Evolutionary conservation across 805 yeast species (phyloP).

Genomic region (Saturnispora mendoncae): DNA sequence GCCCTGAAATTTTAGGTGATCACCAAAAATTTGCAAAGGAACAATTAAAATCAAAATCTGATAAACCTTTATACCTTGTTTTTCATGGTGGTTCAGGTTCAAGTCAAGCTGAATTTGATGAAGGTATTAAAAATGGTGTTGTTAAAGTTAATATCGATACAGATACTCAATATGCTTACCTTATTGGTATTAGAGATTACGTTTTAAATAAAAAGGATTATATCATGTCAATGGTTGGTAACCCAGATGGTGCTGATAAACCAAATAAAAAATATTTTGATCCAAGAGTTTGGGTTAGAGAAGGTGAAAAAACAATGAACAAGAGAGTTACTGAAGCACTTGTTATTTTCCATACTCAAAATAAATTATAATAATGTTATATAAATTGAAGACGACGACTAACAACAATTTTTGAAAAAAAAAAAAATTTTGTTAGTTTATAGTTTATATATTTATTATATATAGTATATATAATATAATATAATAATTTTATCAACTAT

Average conservation of each 20-base stretch:
- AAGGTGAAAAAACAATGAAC: slow-evolving; percentile 98
- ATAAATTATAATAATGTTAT: slow-evolving; percentile 37
- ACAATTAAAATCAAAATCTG: slow-evolving; percentile 42
- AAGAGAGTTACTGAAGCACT: slow-evolving; percentile 79
- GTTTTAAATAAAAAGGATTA: slow-evolving; percentile 94
- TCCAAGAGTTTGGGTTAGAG: slow-evolving; percentile 99
- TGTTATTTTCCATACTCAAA: slow-evolving; percentile 73
- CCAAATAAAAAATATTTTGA: slow-evolving; percentile 99
- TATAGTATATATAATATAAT: too few relatives aligned
- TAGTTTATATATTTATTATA: too few relatives aligned
- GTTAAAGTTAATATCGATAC: slow-evolving; percentile 99
- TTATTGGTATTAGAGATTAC: slow-evolving; percentile 95
- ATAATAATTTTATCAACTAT: too few relatives aligned
- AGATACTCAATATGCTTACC: slow-evolving; percentile 97
- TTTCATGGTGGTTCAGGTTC: slow-evolving; percentile 99
- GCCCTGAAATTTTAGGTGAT: slow-evolving; percentile 88
- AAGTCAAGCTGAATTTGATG: slow-evolving; percentile 79
- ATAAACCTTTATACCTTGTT: slow-evolving; percentile 82
- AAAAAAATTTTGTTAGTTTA: too few relatives aligned
- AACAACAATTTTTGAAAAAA: too few relatives aligned
- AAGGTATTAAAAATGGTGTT: slow-evolving; percentile 88
- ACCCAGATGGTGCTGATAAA: slow-evolving; percentile 98
- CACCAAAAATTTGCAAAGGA: slow-evolving; percentile 86
- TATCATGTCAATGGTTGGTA: slow-evolving; percentile 82
- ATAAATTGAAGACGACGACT: too few relatives aligned